Conservation (phyloP, 352 stramenopile species). For the Globisporangium viniferum region DNA sequence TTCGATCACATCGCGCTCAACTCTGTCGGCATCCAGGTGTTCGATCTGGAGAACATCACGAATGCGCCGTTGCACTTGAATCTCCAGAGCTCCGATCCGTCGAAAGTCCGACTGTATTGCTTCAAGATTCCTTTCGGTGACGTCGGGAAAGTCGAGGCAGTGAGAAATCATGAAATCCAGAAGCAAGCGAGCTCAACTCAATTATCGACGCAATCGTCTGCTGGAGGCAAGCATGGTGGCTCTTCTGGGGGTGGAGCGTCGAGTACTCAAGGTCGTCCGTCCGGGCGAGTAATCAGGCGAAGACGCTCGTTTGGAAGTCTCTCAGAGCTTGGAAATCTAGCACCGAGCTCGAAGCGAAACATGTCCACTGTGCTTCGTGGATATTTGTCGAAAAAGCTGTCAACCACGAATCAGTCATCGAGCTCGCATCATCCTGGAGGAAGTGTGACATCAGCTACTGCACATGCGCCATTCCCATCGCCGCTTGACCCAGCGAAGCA, state of each 20-base stretch:
- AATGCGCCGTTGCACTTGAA: conserved; percentile 76
- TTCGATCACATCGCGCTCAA: conserved; percentile 87
- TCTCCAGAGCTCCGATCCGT: conserved; percentile 70
- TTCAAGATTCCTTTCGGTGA: conserved; percentile 48
- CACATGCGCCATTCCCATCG: background rate
- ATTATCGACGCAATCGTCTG: background rate
- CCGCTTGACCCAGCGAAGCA: conserved; percentile 17
- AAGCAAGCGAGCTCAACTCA: conserved; percentile 9
- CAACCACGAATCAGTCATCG: background rate
- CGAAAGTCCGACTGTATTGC: conserved; percentile 71
- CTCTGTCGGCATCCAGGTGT: conserved; percentile 82
- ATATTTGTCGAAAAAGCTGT: conserved; percentile 50
- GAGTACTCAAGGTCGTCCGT: conserved; percentile 13
- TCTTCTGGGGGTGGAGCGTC: conserved; percentile 8
- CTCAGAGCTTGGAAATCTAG: conserved; percentile 43
- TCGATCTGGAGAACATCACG: conserved; percentile 88
- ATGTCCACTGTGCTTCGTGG: conserved; percentile 41
- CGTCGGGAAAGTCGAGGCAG: conserved; percentile 21
- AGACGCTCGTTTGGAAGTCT: conserved; percentile 72
- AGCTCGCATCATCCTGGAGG: conserved; percentile 1
- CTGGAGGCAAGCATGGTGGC: conserved; percentile 11
- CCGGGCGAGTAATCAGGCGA: conserved; percentile 48
- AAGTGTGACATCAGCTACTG: background rate
- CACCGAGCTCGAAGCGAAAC: conserved; percentile 37
- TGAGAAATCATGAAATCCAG: conserved; percentile 14